A percentile compares a stretch with the other conserved stretches of the same genome.
Evolutionary conservation across 129 eudicot species (phyloP).

Genomic region (Artemisia annua): DNA sequence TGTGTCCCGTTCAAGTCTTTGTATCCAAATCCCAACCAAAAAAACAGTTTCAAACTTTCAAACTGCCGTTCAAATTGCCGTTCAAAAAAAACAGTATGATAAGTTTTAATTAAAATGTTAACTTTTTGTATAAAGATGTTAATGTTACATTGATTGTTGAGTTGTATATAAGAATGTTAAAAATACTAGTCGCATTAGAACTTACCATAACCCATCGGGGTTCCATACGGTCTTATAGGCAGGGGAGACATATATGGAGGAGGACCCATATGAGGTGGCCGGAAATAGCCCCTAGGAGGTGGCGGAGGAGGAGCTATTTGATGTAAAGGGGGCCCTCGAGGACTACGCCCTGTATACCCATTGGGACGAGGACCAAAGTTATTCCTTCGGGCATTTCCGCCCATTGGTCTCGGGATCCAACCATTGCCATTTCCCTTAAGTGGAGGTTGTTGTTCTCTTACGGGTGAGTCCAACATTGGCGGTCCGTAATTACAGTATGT

Average conservation of each 20-base stretch:
- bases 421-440: too few species aligned
- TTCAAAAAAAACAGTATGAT: too few species aligned
- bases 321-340: conserved; percentile 38
- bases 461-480: conserved; percentile 38
- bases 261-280: conserved; percentile 51
- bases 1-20: too few species aligned
- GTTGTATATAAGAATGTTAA: background rate
- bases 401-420: conserved; percentile 32
- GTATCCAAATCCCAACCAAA: too few species aligned
- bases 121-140: background rate
- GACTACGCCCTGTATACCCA: conserved; percentile 52
- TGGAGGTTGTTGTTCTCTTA: background rate
- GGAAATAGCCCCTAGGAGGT: conserved; percentile 47
- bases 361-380: conserved; percentile 55
- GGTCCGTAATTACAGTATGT: conserved; percentile 41
- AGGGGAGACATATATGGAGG: conserved; percentile 48
- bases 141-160: background rate
- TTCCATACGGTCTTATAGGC: conserved; percentile 44
- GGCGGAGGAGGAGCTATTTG: conserved; percentile 53
- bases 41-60: too few species aligned
- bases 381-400: conserved; percentile 33
- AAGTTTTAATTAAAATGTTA: background rate
- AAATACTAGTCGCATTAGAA: background rate
- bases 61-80: too few species aligned
- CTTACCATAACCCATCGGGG: conserved; percentile 66